Base-by-base conservation (phyloP, 805 yeast species). In the Candida yuanshanica region DNA sequence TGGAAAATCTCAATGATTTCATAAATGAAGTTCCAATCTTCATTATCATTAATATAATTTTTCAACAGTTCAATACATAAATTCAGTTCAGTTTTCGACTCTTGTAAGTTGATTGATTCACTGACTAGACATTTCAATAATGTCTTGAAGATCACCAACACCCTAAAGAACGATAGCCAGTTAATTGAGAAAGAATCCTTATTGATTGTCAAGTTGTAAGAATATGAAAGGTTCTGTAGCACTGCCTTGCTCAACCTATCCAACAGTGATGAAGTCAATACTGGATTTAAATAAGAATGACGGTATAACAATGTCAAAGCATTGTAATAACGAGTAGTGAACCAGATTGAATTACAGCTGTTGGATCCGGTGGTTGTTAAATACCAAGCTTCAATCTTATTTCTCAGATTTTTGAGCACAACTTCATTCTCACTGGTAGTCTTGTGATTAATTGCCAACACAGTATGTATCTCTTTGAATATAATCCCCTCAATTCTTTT, bases 151-250 rank as follows among this genome's bases (percentile, higher is more conserved):
- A 70, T 67, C 12, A 71, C 65, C 26, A 74, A 46, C 12, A 74
- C 69, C 38, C 79, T 57, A 47, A 71, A 72, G n/a, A 74, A 56
- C 1, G 75, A 67, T 29, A 73, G 64, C 79, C 79, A 74, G 41
- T 71, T 72, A 37, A 68, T 52, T 1, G 77, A 76, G 20, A 71
- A 53, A 36, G 66, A 48, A 37, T 64, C 35, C 33, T 41, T 69
- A 24, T 72, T 64, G 32, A 66, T 61, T 55, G 66, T 72, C 5
- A 72, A 51, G 33, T 63, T 65, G 55, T 72, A 72, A 1, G 74
- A 69, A 49, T 66, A 69, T 16, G 75, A 66, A 35, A 73, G 52
- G 11, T 70, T 68, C 36, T 71, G 69, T 12, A 72, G 50, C 41
- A 75, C 70, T 13, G 67, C 65, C 33, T 68, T 69, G 0, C 77